Conservation (phyloP, 179 eudicot genomes). For the Silene coronaria region DNA sequence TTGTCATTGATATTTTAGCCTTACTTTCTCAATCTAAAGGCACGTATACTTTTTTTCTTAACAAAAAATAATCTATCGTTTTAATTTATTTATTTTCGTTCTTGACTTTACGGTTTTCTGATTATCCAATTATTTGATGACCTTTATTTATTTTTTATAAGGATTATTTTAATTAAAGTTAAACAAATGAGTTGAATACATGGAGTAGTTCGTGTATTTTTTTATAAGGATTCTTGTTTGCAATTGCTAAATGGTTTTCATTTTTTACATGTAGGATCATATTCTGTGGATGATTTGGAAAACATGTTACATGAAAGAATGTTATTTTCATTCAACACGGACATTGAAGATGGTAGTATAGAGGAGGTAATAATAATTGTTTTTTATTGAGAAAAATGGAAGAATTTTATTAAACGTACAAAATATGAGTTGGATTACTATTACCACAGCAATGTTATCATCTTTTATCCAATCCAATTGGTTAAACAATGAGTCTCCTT, state of each 20-base stretch:
- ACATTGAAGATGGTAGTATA: slow-evolving; percentile 46
- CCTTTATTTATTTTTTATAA: not conserved
- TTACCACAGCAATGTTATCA: too few species aligned
- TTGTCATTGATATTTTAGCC: slow-evolving; percentile 29
- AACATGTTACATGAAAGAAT: slow-evolving; percentile 33
- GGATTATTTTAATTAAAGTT: too few species aligned
- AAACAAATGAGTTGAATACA: too few species aligned
- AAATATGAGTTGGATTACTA: too few species aligned
- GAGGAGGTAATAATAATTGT: slow-evolving; percentile 31
- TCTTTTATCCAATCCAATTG: too few species aligned
- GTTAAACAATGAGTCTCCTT: too few species aligned
- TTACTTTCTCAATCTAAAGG: slow-evolving; percentile 30
- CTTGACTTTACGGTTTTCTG: not conserved
- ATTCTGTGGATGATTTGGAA: slow-evolving; percentile 32
- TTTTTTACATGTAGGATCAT: slow-evolving; percentile 12
- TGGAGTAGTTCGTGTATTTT: too few species aligned
- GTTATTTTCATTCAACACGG: slow-evolving; percentile 38
- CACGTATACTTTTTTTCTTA: not conserved
- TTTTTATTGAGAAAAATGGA: too few species aligned
- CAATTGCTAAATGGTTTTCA: not conserved
- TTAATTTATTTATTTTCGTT: not conserved
- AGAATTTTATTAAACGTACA: too few species aligned
- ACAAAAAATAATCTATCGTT: not conserved
- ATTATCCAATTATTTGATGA: too few species aligned
- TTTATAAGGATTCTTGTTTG: too few species aligned